A percentile compares a stretch with the other conserved stretches of the same genome.
These are phyloP conservation scores for Selaginella tamariscina DNA, from an alignment of 75 land plant genomes.

Conservation along the genomic window DNA sequence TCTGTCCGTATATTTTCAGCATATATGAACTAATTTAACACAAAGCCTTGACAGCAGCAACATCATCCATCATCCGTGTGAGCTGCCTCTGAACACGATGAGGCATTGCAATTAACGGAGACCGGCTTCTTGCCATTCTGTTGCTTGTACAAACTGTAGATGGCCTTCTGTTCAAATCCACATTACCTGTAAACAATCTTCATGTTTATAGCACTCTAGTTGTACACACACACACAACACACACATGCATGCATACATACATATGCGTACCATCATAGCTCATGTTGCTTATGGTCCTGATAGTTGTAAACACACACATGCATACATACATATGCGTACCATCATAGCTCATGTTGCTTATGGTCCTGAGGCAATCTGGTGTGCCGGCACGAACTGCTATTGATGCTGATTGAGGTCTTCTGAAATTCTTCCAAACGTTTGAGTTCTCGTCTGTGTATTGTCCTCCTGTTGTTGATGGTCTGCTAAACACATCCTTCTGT, in stretches of 20 bases:
- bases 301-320: too few species aligned
- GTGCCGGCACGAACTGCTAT: neutral
- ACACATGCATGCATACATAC: too few species aligned
- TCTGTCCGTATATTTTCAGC: too few species aligned
- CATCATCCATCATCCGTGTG: neutral
- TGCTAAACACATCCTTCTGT: neutral
- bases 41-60: neutral
- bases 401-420: neutral
- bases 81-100: neutral
- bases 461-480: too few species aligned
- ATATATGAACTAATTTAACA: too few species aligned
- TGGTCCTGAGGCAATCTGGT: neutral
- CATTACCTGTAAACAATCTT: too few species aligned
- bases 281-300: neutral
- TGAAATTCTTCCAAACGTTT: neutral
- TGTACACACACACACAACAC: too few species aligned
- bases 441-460: neutral
- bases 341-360: neutral
- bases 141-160: neutral
- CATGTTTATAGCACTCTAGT: too few species aligned
- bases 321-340: too few species aligned
- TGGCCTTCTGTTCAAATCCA: neutral
- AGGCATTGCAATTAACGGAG: neutral
- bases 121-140: neutral
- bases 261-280: too few species aligned